Evolutionary conservation across 1,284 basidiomycete species (phyloP), one percentile per base, ranked within the genome.

Genomic region (Puccinia horiana): DNA sequence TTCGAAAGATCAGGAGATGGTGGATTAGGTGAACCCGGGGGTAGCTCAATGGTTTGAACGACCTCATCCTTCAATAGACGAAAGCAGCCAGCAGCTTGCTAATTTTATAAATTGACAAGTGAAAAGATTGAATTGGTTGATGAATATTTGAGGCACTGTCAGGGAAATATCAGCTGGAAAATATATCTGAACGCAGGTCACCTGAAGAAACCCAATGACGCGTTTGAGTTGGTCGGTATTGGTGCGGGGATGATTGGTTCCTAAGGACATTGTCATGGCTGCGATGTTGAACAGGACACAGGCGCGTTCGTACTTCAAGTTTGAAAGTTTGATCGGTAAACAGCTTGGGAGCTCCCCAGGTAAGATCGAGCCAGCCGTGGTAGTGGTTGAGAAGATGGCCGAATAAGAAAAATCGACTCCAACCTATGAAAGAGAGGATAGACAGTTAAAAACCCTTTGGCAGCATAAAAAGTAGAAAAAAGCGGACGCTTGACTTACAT

Each of bases 241-340:
- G 11, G 91, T 91, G 82, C 94, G 91, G 86, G 93, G 91, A 85
- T 92, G 91, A 0, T 88, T 85, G 1, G 88, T 87, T 0, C 91
- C 93, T 18, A 94, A 87, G 83, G 93, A 91, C 0, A 93, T 93
- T 85, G 92, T 93, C 20, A 94, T 87, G 0, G 93, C 91, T 0
- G 92, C 93, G 1, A 96, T 89, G 86, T 97, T 96, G 89, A 93
- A 96, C 1, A 97, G 87, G 0, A 93, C 89, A 8, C 90, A 89
- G 1, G 92, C 91, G 16, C 93, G 90, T 86, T 97, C 95, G 84
- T 92, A 96, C 9, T 90, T 88, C 26, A 97, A 88, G 84, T 92
- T 94, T n/a, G 88, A 89, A 23, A 94, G 87, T 0, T 91, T 89
- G 73, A 93, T 88, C 1, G 92, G 91, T 2, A 44, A 11, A 1